Conservation (phyloP, 2,329 filamentous ascomycete species). For the Claviceps citrina region DNA sequence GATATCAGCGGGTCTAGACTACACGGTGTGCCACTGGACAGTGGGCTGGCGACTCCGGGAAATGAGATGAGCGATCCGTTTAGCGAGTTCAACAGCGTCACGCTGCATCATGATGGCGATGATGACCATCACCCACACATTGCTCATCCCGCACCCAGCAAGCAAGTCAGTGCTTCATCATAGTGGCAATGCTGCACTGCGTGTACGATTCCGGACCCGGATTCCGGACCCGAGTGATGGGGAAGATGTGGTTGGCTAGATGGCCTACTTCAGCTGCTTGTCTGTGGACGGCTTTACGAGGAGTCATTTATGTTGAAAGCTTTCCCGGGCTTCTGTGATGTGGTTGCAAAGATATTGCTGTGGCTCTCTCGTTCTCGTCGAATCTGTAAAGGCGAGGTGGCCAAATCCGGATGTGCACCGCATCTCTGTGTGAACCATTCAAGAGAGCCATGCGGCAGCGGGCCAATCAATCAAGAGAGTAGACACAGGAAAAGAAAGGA, state of each 20-base stretch:
- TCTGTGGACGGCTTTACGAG: background rate
- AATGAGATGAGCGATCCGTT: slow-evolving; percentile 79
- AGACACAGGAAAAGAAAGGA: too few relatives aligned
- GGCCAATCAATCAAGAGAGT: too few relatives aligned
- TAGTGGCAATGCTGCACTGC: slow-evolving; percentile 1
- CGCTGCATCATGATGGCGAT: slow-evolving; percentile 88
- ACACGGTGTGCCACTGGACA: slow-evolving; percentile 77
- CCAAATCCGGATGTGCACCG: background rate
- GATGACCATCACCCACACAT: slow-evolving; percentile 44
- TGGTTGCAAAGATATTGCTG: background rate
- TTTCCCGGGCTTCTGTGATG: background rate
- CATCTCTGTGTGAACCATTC: background rate
- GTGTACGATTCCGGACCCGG: background rate
- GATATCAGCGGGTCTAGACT: slow-evolving; percentile 55
- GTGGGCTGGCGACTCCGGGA: slow-evolving; percentile 69
- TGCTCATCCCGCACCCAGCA: slow-evolving; percentile 6
- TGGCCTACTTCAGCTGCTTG: background rate
- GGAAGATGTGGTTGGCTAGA: background rate
- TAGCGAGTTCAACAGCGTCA: slow-evolving; percentile 97
- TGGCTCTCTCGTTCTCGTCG: background rate
- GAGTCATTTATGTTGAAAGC: background rate
- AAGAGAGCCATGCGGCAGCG: background rate
- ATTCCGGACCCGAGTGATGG: too few relatives aligned
- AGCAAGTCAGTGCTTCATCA: slow-evolving; percentile 5
- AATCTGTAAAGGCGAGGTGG: background rate